phyloP scores from a whole-genome alignment of 768 basidiomycete species.

The Scleroderma citrinum region DNA sequence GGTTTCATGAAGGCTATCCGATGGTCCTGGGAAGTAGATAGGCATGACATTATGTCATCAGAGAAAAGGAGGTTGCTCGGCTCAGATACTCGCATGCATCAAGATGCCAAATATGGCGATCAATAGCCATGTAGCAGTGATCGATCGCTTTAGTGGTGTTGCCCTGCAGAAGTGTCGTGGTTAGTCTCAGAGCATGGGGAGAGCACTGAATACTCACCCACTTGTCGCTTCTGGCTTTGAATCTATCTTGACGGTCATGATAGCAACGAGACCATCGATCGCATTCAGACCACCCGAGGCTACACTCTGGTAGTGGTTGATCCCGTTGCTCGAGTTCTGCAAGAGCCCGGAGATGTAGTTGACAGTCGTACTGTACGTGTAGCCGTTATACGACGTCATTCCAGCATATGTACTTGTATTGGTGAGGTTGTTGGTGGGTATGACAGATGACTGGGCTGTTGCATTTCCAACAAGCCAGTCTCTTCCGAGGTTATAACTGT shows the following conservation, averaged over 20 bases:
- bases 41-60: too few species aligned
- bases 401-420: conserved; percentile 59
- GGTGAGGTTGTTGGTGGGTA: conserved; percentile 21
- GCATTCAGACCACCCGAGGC: conserved; percentile 47
- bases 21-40: too few species aligned
- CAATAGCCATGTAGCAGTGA: too few species aligned
- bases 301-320: conserved; percentile 64
- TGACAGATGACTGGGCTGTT: conserved; percentile 38
- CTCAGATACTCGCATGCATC: too few species aligned
- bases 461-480: conserved; percentile 86
- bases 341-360: conserved; percentile 66
- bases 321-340: conserved; percentile 58
- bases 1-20: too few species aligned
- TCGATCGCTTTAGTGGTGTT: too few species aligned
- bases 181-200: too few species aligned
- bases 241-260: conserved; percentile 68
- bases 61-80: too few species aligned
- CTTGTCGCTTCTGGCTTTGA: conserved; percentile 22
- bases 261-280: conserved; percentile 77
- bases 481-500: conserved; percentile 65
- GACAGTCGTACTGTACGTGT: conserved; percentile 67
- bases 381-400: conserved; percentile 56
- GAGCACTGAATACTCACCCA: conserved; percentile 15
- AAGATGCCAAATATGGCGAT: too few species aligned
- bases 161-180: too few species aligned